Base-by-base conservation (phyloP, 805 yeast species). In the Sungouiella thailandica region DNA sequence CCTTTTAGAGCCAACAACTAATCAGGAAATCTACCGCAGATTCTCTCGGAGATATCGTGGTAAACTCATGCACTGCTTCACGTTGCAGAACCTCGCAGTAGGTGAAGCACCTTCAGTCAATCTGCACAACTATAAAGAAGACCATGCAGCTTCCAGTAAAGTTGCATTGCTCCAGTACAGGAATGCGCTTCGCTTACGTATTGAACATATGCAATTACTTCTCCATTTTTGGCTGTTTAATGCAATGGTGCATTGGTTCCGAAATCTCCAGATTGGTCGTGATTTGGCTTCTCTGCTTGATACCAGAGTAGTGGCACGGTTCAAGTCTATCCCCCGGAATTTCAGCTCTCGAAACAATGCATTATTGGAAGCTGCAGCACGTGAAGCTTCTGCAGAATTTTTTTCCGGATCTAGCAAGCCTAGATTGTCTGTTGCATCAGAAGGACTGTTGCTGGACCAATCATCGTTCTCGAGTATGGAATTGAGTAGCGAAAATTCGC, bases 221-320 rank as follows among this genome's bases (percentile, higher is more conserved):
- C 46, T 66, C 4, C 70, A 64, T 33, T 60, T 60, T 31, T 66
- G 71, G 71, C 61, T 69, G 14, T 64, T 64, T 41, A 47, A 54
- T 35, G 61, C 58, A 2, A 51, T 64, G 61, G 44, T 58, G 11
- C 55, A 59, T 28, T 66, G 72, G 72, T 57, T 37, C 43, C 49
- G 68, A 23, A 49, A 49, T 29, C 47, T 66, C 26, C 36, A 35
- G 13, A 57, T 55, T 15, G 71, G 68, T 9, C 51, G 52, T 15
- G 70, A 65, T 37, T 53, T 66, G 33, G 50, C 60, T 30, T 24
- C 32, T 14, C 59, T 61, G 6, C 31, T 58, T 25, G 70, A 63
- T 31, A 34, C 28, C 12, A 44, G 66, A 28, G 31, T 28, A 14
- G 34, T 55, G 17, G 35, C 57, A 18, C 43, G 39, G 29, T 43